Conservation (phyloP, 2,329 filamentous ascomycete species). For the Dothidotthia symphoricarpi region DNA sequence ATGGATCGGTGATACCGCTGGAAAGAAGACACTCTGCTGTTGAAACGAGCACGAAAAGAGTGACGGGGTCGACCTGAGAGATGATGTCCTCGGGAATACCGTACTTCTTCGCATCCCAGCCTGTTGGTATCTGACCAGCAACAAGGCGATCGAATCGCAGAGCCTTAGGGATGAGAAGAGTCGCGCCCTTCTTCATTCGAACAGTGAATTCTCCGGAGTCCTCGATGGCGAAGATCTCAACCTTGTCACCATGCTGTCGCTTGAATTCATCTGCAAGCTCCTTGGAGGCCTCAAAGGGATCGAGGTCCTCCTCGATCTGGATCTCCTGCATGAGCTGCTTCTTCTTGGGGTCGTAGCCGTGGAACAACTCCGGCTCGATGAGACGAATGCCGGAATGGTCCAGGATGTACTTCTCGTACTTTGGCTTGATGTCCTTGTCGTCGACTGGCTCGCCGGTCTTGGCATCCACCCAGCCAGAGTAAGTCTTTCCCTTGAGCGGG, state of each 20-base stretch:
- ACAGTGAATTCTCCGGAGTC: conserved; percentile 94
- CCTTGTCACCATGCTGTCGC: conserved; percentile 95
- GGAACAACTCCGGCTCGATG: conserved; percentile 95
- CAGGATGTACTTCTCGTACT: conserved; percentile 95
- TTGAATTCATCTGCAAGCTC: conserved; percentile 97
- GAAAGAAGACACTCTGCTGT: conserved; percentile 88
- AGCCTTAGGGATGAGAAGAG: conserved; percentile 93
- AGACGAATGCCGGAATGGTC: conserved; percentile 97
- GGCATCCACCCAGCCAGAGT: conserved; percentile 93
- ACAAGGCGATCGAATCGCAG: conserved; percentile 96
- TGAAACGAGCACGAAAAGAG: conserved; percentile 89
- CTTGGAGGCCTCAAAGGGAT: conserved; percentile 95
- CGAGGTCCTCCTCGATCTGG: conserved; percentile 93
- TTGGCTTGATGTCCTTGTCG: conserved; percentile 95
- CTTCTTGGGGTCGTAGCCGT: conserved; percentile 95
- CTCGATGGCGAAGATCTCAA: conserved; percentile 92
- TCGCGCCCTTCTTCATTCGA: conserved; percentile 91
- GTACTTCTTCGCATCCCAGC: conserved; percentile 95
- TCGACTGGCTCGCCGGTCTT: conserved; percentile 95
- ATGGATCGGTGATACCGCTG: conserved; percentile 95
- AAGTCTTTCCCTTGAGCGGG: conserved; percentile 89
- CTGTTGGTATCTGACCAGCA: conserved; percentile 92
- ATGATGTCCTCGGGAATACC: conserved; percentile 98
- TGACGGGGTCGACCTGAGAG: conserved; percentile 93
- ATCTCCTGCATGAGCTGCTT: conserved; percentile 98